These are phyloP conservation scores for Letharia columbiana DNA, from an alignment of 495 filamentous ascomycete species.

Conservation along the genomic window DNA sequence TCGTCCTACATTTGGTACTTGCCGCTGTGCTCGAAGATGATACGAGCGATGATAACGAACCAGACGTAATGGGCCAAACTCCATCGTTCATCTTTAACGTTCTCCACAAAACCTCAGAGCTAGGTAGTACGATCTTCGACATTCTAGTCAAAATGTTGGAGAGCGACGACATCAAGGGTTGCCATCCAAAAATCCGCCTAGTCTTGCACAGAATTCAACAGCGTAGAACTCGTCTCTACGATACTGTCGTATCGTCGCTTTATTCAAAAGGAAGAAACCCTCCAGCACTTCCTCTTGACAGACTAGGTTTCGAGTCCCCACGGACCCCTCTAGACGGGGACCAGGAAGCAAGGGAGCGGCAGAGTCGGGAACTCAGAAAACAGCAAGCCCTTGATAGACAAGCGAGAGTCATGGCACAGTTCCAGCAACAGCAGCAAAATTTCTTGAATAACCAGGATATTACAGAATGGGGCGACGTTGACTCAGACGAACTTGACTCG, in stretches of 20 bases:
- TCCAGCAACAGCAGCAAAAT: slow-evolving; percentile 91
- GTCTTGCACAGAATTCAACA: slow-evolving; percentile 83
- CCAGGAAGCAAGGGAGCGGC: slow-evolving; percentile 36
- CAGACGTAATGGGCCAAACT: slow-evolving; percentile 32
- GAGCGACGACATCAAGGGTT: slow-evolving; percentile 65
- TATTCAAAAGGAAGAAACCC: slow-evolving; percentile 32
- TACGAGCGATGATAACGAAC: slow-evolving; percentile 47
- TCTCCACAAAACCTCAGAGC: slow-evolving; percentile 48
- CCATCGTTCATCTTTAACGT: slow-evolving; percentile 62
- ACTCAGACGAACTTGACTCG: slow-evolving; percentile 60
- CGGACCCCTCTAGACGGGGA: slow-evolving; percentile 36
- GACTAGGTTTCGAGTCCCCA: slow-evolving; percentile 50
- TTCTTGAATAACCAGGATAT: slow-evolving; percentile 80
- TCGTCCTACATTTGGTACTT: slow-evolving; percentile 78
- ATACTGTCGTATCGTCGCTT: slow-evolving; percentile 42
- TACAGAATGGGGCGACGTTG: slow-evolving; percentile 73
- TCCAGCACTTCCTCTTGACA: slow-evolving; percentile 44
- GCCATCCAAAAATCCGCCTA: slow-evolving; percentile 73
- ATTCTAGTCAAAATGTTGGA: slow-evolving; percentile 65
- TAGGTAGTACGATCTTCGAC: slow-evolving; percentile 58
- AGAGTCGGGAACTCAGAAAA: slow-evolving; percentile 72
- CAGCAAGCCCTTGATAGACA: slow-evolving; percentile 79
- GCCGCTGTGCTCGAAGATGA: slow-evolving; percentile 77
- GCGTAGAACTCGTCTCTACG: slow-evolving; percentile 62
- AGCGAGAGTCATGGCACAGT: slow-evolving; percentile 89